Evolutionary conservation across 2,329 filamentous ascomycete species (phyloP).

Genomic region (Lasiodiplodia gonubiensis): DNA sequence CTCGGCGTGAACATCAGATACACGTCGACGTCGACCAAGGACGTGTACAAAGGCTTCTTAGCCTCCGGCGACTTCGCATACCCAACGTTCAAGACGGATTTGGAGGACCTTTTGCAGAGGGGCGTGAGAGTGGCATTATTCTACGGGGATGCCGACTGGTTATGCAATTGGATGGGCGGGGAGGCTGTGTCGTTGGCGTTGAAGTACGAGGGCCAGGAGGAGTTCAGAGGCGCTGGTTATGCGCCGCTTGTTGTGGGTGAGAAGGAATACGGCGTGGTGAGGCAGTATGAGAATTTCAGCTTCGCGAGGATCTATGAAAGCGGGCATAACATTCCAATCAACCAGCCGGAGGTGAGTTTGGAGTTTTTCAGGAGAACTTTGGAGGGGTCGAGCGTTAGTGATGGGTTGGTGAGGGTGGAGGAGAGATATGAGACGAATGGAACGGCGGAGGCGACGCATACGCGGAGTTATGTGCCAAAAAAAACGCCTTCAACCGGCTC

Average conservation of each 20-base stretch:
- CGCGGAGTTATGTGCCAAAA: constrained; percentile 23
- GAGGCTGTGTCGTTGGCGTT: constrained; percentile 66
- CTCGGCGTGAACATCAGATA: constrained; percentile 61
- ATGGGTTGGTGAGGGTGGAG: neutral
- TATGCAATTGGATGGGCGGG: constrained; percentile 71
- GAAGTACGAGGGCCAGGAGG: constrained; percentile 53
- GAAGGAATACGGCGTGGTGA: constrained; percentile 65
- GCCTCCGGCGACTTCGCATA: constrained; percentile 54
- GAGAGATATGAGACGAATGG: constrained; percentile 17
- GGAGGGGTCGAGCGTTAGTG: neutral
- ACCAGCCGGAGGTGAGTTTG: constrained; percentile 38
- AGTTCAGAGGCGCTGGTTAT: constrained; percentile 72
- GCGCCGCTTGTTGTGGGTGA: constrained; percentile 71
- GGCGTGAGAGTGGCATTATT: constrained; percentile 63
- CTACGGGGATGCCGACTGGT: constrained; percentile 64
- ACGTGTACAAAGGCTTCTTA: constrained; percentile 53
- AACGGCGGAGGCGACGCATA: constrained; percentile 19
- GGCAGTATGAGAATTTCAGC: constrained; percentile 73
- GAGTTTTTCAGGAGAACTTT: constrained; percentile 24
- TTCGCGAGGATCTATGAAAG: constrained; percentile 59
- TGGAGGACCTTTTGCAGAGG: constrained; percentile 58
- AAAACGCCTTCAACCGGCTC: too few relatives aligned
- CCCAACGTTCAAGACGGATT: constrained; percentile 52
- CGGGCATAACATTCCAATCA: constrained; percentile 58
- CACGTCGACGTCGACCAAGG: constrained; percentile 52